Evolutionary conservation across 345 rosid species (phyloP).

Genomic region (Angophora floribunda): DNA sequence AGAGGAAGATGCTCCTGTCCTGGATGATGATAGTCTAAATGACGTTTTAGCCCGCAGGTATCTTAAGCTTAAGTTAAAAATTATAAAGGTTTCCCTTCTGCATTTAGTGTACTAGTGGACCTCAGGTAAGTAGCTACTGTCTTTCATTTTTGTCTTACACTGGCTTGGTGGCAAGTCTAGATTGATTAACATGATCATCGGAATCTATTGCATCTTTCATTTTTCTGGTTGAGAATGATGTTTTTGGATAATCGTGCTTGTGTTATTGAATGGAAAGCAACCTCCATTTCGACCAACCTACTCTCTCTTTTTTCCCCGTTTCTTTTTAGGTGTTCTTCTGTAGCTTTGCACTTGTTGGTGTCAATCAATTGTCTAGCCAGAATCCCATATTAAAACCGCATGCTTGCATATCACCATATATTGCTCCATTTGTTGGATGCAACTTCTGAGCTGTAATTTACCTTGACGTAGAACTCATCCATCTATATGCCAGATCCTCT

Average conservation of each 20-base stretch:
- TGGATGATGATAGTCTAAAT: slow-evolving; percentile 81
- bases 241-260: not conserved
- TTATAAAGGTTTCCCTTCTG: not conserved
- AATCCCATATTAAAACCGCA: not conserved
- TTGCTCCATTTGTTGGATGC: not conserved
- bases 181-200: not conserved
- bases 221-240: not conserved
- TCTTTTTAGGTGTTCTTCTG: not conserved
- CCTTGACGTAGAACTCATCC: not conserved
- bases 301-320: not conserved
- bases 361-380: not conserved
- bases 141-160: not conserved
- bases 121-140: not conserved
- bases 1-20: slow-evolving; percentile 86
- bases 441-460: not conserved
- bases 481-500: not conserved
- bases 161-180: not conserved
- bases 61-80: not conserved
- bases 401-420: not conserved
- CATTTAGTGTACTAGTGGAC: not conserved
- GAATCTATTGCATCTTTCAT: not conserved
- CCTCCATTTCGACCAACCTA: not conserved
- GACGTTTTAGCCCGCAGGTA: slow-evolving; percentile 88
- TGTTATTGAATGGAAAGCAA: not conserved
- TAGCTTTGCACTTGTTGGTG: not conserved